Evolutionary conservation across 306 rosid genomes (phyloP).

Genomic region (Cicer arietinum): DNA sequence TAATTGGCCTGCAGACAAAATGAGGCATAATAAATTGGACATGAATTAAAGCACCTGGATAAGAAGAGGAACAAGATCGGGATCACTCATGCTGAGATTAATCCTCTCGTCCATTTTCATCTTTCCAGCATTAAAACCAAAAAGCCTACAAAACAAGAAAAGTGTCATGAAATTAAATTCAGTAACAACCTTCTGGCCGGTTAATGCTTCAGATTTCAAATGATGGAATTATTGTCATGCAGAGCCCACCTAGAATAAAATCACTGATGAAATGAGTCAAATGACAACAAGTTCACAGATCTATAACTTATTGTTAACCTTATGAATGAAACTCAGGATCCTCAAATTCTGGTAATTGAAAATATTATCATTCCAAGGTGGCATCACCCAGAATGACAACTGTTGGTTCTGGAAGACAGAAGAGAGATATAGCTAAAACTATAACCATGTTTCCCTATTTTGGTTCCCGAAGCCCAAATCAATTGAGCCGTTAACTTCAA

Average conservation of each 20-base stretch:
- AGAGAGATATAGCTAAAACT: not conserved
- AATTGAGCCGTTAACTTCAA: not conserved
- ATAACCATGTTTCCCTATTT: slow-evolving; percentile 5
- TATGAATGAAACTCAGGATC: slow-evolving; percentile 10
- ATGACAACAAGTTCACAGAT: slow-evolving; percentile 24
- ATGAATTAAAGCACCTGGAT: slow-evolving; percentile 68
- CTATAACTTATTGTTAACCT: slow-evolving; percentile 11
- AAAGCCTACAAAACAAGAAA: slow-evolving; percentile 69
- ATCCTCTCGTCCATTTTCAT: slow-evolving; percentile 87
- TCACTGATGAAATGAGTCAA: not conserved
- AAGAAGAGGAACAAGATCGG: slow-evolving; percentile 90
- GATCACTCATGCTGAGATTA: slow-evolving; percentile 93
- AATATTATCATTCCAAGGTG: slow-evolving; percentile 31
- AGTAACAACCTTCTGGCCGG: slow-evolving; percentile 27
- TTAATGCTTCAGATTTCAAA: slow-evolving; percentile 24
- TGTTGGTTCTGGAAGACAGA: slow-evolving; percentile 20
- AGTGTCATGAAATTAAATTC: slow-evolving; percentile 19
- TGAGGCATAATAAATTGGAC: slow-evolving; percentile 16
- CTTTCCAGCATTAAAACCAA: slow-evolving; percentile 80
- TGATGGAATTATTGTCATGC: slow-evolving; percentile 13
- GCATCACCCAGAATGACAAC: slow-evolving; percentile 16
- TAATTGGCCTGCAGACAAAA: slow-evolving; percentile 20
- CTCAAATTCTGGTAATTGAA: slow-evolving; percentile 26
- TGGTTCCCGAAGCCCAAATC: slow-evolving; percentile 2
- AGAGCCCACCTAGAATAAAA: slow-evolving; percentile 9